These are phyloP conservation scores for Xylaria scruposa DNA, from an alignment of 495 filamentous ascomycete genomes.

Conservation along the genomic window DNA sequence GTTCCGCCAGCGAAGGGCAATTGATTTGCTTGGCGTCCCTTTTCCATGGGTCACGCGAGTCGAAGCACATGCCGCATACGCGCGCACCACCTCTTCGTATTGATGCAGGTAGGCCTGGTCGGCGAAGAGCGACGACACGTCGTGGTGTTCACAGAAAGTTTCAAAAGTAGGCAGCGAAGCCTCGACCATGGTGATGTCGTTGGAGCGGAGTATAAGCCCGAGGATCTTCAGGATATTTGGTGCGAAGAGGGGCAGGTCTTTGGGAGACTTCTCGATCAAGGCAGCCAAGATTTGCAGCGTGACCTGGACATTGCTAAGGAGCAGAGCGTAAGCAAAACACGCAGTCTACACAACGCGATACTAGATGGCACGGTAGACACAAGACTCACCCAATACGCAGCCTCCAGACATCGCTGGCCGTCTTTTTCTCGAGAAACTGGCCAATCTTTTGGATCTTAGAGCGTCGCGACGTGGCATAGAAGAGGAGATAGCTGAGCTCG, in stretches of 20 bases:
- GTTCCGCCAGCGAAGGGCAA: constrained; percentile 84
- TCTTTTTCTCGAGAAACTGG: constrained; percentile 88
- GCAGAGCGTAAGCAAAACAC: constrained; percentile 24
- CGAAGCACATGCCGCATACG: constrained; percentile 79
- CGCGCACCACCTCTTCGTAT: constrained; percentile 77
- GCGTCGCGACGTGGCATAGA: constrained; percentile 90
- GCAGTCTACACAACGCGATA: neutral
- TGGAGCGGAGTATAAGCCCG: constrained; percentile 74
- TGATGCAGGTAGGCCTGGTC: constrained; percentile 83
- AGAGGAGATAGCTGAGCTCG: constrained; percentile 93
- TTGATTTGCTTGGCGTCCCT: constrained; percentile 66
- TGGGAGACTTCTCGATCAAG: constrained; percentile 88
- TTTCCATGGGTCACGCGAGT: constrained; percentile 56
- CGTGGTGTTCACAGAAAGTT: constrained; percentile 81
- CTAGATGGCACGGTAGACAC: neutral
- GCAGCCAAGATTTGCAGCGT: constrained; percentile 87
- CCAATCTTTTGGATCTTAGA: constrained; percentile 95
- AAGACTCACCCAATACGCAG: constrained; percentile 75
- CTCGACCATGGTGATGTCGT: constrained; percentile 88
- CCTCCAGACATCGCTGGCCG: constrained; percentile 83
- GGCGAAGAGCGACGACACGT: constrained; percentile 74
- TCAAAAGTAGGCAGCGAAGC: constrained; percentile 83
- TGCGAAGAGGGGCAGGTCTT: constrained; percentile 87
- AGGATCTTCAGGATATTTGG: constrained; percentile 80
- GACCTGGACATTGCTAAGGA: constrained; percentile 85